Evolutionary conservation across 352 stramenopile species (phyloP).

Genomic region (Pythium periplocum): DNA sequence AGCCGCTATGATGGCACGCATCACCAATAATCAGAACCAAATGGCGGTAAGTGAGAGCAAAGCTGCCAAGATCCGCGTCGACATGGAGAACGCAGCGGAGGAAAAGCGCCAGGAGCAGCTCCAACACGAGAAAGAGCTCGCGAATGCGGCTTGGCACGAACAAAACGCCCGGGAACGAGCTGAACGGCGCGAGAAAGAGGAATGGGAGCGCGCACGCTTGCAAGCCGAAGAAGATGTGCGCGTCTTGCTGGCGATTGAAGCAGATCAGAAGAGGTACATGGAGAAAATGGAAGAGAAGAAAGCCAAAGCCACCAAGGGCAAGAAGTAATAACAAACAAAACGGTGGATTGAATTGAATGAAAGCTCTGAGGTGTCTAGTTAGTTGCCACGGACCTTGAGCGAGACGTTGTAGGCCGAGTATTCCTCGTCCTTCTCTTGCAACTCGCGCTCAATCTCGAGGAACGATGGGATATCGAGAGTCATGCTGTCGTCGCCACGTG

Average conservation of each 20-base stretch:
- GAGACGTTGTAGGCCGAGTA: conserved; percentile 84
- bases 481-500: conserved; percentile 43
- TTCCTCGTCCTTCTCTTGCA: conserved; percentile 45
- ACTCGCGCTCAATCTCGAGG: conserved; percentile 63
- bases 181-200: conserved; percentile 37
- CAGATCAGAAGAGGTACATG: conserved; percentile 50
- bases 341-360: background rate
- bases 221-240: conserved; percentile 38
- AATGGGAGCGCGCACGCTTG: conserved; percentile 40
- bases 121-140: conserved; percentile 30
- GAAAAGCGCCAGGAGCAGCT: conserved; percentile 26
- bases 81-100: conserved; percentile 27
- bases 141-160: conserved; percentile 45
- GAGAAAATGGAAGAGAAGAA: conserved; percentile 39
- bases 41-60: conserved; percentile 25
- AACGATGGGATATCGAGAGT: conserved; percentile 66
- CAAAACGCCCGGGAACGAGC: conserved; percentile 41
- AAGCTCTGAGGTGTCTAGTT: background rate
- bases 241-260: conserved; percentile 43
- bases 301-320: conserved; percentile 48
- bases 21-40: conserved; percentile 40
- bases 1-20: conserved; percentile 26
- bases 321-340: conserved; percentile 30
- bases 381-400: conserved; percentile 29
- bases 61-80: conserved; percentile 9